Conservation (phyloP, 495 filamentous ascomycete species). For the Aspergillus asperescens region DNA sequence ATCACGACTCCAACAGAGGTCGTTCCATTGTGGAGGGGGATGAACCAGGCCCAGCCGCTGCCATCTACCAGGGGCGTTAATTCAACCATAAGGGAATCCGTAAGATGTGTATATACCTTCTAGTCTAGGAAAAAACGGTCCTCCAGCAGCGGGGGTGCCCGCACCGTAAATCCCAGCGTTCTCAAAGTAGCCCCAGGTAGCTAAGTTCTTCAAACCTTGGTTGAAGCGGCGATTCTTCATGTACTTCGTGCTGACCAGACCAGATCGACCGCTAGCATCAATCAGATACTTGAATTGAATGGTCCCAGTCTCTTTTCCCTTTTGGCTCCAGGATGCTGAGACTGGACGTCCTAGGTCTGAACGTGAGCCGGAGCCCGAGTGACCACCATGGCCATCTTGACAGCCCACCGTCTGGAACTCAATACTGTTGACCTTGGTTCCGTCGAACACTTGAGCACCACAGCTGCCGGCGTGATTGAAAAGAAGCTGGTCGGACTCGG, state of each 20-base stretch:
- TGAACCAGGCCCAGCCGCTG: conserved; percentile 44
- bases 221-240: neutral
- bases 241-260: neutral
- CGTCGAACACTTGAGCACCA: conserved; percentile 38
- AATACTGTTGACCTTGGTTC: neutral
- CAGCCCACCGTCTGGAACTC: neutral
- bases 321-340: neutral
- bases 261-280: neutral
- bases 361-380: neutral
- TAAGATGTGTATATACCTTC: neutral
- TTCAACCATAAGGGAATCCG: neutral
- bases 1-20: conserved; percentile 37
- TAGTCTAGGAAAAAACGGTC: neutral
- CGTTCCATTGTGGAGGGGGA: conserved; percentile 42
- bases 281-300: neutral
- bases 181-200: neutral
- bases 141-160: neutral
- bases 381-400: too few species aligned
- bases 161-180: neutral
- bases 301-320: neutral
- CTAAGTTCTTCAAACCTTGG: neutral
- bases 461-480: conserved; percentile 40
- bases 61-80: conserved; percentile 18
- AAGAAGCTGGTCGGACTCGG: conserved; percentile 44
- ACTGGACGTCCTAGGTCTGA: neutral